Conservation (phyloP, 257 asterid genomes). For the Solanum phureja region DNA sequence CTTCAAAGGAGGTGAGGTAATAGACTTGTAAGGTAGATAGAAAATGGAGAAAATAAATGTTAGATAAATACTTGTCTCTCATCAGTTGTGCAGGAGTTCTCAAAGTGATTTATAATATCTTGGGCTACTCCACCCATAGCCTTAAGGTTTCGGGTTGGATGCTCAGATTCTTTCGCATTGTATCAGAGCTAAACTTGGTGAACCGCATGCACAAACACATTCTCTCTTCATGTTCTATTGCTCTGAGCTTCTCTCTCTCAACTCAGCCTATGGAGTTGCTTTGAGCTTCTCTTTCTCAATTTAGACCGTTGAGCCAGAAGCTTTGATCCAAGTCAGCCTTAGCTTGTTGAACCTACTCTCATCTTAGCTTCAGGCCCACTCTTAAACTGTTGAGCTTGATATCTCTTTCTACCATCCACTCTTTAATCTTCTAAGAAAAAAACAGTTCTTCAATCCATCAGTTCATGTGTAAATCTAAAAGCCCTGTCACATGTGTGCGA, state of each 20-base stretch:
- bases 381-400: neutral
- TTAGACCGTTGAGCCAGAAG: neutral
- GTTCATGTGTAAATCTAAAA: neutral
- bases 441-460: neutral
- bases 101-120: neutral
- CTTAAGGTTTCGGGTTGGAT: neutral
- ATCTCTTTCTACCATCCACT: neutral
- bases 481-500: neutral
- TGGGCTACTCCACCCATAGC: neutral
- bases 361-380: neutral
- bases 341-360: neutral
- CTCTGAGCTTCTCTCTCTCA: neutral
- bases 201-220: neutral
- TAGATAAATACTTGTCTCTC: neutral
- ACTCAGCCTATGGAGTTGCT: neutral
- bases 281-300: neutral
- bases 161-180: neutral
- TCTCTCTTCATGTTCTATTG: neutral
- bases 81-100: neutral
- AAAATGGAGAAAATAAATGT: neutral
- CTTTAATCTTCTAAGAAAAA: neutral
- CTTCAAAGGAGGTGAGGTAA: neutral
- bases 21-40: neutral
- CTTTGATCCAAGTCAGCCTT: neutral
- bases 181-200: neutral